Evolutionary conservation across 345 rosid species (phyloP).

Genomic region (Cochlearia excelsa): DNA sequence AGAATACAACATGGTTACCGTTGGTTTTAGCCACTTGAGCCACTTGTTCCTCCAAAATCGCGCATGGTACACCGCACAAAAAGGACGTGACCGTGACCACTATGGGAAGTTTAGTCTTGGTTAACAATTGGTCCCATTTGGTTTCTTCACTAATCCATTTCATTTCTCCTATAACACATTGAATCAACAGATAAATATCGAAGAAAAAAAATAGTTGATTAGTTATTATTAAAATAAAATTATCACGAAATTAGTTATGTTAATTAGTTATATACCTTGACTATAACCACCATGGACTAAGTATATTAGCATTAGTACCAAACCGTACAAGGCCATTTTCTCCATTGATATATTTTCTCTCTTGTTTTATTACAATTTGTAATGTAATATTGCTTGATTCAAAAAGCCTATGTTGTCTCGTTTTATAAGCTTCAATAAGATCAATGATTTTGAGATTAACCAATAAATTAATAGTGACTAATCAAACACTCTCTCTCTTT

Average conservation of each 20-base stretch:
- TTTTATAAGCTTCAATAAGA: conserved; percentile 21
- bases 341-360: conserved; percentile 7
- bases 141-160: conserved; percentile 2
- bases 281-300: conserved; percentile 9
- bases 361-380: conserved; percentile 17
- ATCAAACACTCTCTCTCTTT: too few species aligned
- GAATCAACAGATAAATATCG: conserved; percentile 2
- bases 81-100: conserved; percentile 6
- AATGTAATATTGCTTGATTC: conserved; percentile 1
- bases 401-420: conserved; percentile 9
- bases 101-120: background rate
- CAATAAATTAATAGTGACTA: background rate
- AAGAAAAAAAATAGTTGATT: background rate
- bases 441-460: background rate
- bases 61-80: background rate
- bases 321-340: conserved; percentile 11
- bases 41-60: conserved; percentile 11
- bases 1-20: background rate
- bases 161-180: conserved; percentile 11
- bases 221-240: background rate
- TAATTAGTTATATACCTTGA: conserved; percentile 10
- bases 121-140: background rate
- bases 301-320: conserved; percentile 14
- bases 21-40: background rate
- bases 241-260: background rate